These are phyloP conservation scores for Lecanosticta acicola DNA, from an alignment of 2,329 filamentous ascomycete genomes.

Conservation along the genomic window DNA sequence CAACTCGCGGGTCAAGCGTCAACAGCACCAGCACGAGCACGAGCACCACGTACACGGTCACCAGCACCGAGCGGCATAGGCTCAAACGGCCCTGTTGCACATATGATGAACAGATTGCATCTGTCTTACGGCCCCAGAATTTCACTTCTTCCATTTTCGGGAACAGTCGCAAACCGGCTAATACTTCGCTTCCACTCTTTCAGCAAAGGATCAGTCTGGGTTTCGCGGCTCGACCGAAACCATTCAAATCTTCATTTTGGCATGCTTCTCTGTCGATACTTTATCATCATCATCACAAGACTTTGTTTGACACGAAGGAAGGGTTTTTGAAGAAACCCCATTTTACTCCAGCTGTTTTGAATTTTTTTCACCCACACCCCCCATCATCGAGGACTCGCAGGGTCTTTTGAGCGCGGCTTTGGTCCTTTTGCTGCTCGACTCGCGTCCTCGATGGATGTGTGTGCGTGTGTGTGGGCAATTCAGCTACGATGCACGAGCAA, in stretches of 20 bases:
- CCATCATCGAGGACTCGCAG: background rate
- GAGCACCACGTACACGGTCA: constrained; percentile 17
- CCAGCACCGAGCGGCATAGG: constrained; percentile 28
- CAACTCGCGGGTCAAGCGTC: constrained; percentile 9
- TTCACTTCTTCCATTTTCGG: too few species aligned
- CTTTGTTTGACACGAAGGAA: background rate
- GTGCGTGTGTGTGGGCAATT: too few species aligned
- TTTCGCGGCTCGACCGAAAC: background rate
- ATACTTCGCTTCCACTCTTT: too few species aligned
- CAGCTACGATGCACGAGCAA: background rate
- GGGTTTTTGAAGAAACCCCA: too few species aligned
- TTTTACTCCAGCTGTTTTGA: background rate
- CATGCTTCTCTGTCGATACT: constrained; percentile 20
- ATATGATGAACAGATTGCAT: too few species aligned
- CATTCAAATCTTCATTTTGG: constrained; percentile 9
- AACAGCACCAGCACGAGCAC: constrained; percentile 6
- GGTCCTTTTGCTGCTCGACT: background rate
- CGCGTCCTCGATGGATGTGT: background rate
- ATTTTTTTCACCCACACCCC: background rate
- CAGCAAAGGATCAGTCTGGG: too few species aligned
- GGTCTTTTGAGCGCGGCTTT: background rate
- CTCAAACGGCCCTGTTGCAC: constrained; percentile 11
- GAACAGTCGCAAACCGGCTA: too few species aligned
- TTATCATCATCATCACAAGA: background rate
- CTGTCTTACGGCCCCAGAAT: too few species aligned